A percentile compares a stretch with the other conserved stretches of the same genome.
Conservation (phyloP, 75 land plant genomes). For the Sequoia sempervirens region DNA sequence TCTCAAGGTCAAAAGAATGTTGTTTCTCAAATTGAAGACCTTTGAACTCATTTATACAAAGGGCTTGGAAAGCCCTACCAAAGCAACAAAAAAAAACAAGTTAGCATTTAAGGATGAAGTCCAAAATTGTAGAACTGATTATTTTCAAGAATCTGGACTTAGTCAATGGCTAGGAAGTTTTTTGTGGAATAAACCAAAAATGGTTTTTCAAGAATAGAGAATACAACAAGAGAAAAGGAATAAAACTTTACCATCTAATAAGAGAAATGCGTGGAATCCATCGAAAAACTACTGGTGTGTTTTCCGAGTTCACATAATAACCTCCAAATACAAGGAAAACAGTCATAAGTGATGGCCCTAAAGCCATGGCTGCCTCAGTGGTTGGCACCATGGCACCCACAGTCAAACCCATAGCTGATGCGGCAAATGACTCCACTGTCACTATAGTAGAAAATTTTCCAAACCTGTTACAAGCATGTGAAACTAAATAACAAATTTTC, state of each 20-base stretch:
- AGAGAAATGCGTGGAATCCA: conserved; percentile 97
- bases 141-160: neutral
- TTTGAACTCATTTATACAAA: conserved; percentile 89
- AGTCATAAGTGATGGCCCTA: conserved; percentile 98
- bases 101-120: neutral
- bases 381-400: conserved; percentile 98
- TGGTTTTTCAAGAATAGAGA: neutral
- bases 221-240: neutral
- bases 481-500: neutral
- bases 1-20: conserved; percentile 73
- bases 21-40: conserved; percentile 83
- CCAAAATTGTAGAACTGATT: neutral
- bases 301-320: conserved; percentile 95
- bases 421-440: conserved; percentile 93
- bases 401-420: conserved; percentile 99
- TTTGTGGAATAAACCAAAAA: neutral
- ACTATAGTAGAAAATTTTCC: conserved; percentile 79
- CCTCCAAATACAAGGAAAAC: conserved; percentile 99
- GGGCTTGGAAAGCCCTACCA: conserved; percentile 93
- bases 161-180: neutral
- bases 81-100: neutral
- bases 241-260: conserved; percentile 74
- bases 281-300: conserved; percentile 84
- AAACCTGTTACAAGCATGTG: conserved; percentile 54
- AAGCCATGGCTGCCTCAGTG: conserved; percentile 96